These are phyloP conservation scores for Carpinus fangiana DNA, from an alignment of 306 rosid genomes.

Conservation along the genomic window DNA sequence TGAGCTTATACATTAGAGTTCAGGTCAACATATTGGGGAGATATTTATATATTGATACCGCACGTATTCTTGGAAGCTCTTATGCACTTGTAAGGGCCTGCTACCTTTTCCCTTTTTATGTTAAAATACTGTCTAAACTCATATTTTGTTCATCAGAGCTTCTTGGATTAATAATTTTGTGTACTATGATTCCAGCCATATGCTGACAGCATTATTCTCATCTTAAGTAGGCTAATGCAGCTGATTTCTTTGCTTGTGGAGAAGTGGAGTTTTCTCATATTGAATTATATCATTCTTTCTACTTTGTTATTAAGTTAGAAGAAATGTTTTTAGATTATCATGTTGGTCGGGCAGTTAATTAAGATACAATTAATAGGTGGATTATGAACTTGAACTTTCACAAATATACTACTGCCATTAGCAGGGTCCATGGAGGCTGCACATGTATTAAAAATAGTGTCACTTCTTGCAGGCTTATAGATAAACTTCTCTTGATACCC, in stretches of 20 bases:
- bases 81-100: slow-evolving; percentile 46
- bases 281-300: not conserved
- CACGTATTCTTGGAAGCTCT: slow-evolving; percentile 70
- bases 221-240: slow-evolving; percentile 2
- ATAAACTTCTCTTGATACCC: not conserved
- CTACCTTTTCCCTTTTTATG: slow-evolving; percentile 14
- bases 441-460: not conserved
- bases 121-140: not conserved
- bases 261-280: not conserved
- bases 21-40: slow-evolving; percentile 97
- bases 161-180: not conserved
- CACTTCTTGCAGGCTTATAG: not conserved
- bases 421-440: not conserved
- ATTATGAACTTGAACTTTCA: not conserved
- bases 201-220: not conserved
- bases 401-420: not conserved
- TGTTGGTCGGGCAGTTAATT: not conserved
- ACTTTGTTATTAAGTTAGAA: not conserved
- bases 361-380: not conserved
- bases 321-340: not conserved
- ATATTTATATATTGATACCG: slow-evolving; percentile 85
- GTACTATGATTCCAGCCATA: not conserved
- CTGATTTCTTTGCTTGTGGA: not conserved
- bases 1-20: slow-evolving; percentile 86
- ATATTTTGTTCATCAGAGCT: not conserved